phyloP scores from a whole-genome alignment of 1,284 basidiomycete species.

The Wallemia hederae region DNA sequence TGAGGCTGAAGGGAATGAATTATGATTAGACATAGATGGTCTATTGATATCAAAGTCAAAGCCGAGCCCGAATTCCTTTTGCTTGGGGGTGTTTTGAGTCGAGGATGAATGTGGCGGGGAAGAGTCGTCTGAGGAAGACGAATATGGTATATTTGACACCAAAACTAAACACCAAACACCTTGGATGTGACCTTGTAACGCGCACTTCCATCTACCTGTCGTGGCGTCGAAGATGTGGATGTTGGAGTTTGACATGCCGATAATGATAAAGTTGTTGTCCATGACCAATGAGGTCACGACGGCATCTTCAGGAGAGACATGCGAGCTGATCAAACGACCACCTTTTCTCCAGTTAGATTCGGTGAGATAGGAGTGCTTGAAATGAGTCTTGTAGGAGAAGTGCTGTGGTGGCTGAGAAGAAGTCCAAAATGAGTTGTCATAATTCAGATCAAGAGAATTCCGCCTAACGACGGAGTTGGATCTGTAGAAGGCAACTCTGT shows the following conservation, averaged over 20 bases:
- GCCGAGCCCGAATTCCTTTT: not conserved
- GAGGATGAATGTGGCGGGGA: not conserved
- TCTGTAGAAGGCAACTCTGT: not conserved
- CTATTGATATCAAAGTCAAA: not conserved
- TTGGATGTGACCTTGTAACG: constrained; percentile 52
- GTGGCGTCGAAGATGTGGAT: constrained; percentile 63
- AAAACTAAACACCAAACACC: constrained; percentile 83
- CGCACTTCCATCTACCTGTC: constrained; percentile 46
- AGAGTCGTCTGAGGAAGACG: not conserved
- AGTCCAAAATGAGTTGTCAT: constrained; percentile 2
- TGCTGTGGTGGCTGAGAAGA: constrained; percentile 6
- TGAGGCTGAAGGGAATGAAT: constrained; percentile 2
- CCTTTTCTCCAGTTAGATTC: constrained; percentile 64
- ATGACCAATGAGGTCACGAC: constrained; percentile 68
- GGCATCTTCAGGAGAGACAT: constrained; percentile 38
- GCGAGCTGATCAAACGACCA: constrained; percentile 41
- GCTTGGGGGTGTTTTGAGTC: not conserved
- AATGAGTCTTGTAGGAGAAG: constrained; percentile 37
- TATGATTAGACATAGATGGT: constrained; percentile 1
- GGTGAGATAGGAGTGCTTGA: constrained; percentile 21
- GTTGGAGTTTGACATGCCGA: constrained; percentile 62
- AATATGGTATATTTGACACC: constrained; percentile 14
- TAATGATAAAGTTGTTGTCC: constrained; percentile 56
- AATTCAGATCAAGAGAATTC: not conserved
- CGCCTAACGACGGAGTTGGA: constrained; percentile 2